phyloP scores from a whole-genome alignment of 192 early-diverging fungal genomes.

The Rhizophagus prolifer region DNA sequence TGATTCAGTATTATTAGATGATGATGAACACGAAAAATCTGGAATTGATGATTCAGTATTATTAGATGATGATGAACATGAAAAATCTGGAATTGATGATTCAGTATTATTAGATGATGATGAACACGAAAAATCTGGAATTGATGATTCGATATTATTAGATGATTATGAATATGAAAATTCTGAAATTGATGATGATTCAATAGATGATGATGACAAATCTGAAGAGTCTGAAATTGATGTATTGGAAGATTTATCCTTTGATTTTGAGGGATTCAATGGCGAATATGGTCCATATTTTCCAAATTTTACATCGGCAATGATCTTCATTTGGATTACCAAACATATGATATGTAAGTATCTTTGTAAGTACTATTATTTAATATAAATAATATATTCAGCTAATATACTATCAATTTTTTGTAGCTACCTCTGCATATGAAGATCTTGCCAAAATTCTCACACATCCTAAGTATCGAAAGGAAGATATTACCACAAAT shows the following conservation, averaged over 20 bases:
- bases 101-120: too few relatives aligned
- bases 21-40: too few relatives aligned
- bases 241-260: not conserved
- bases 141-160: too few relatives aligned
- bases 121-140: too few relatives aligned
- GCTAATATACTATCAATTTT: not conserved
- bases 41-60: not conserved
- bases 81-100: too few relatives aligned
- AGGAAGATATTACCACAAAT: not conserved
- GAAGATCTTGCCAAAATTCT: conserved; percentile 8
- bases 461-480: not conserved
- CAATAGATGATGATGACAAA: too few relatives aligned
- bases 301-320: not conserved
- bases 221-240: not conserved
- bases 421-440: conserved; percentile 14
- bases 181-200: too few relatives aligned
- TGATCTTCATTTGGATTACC: not conserved
- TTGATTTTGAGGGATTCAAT: not conserved
- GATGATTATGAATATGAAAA: too few relatives aligned
- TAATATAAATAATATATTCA: not conserved
- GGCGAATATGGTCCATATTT: not conserved
- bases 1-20: too few relatives aligned
- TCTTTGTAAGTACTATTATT: not conserved
- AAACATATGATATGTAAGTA: not conserved
- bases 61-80: too few relatives aligned